Base-by-base conservation (phyloP, 2,329 filamentous ascomycete species). In the Emericellopsis cladophorae region DNA sequence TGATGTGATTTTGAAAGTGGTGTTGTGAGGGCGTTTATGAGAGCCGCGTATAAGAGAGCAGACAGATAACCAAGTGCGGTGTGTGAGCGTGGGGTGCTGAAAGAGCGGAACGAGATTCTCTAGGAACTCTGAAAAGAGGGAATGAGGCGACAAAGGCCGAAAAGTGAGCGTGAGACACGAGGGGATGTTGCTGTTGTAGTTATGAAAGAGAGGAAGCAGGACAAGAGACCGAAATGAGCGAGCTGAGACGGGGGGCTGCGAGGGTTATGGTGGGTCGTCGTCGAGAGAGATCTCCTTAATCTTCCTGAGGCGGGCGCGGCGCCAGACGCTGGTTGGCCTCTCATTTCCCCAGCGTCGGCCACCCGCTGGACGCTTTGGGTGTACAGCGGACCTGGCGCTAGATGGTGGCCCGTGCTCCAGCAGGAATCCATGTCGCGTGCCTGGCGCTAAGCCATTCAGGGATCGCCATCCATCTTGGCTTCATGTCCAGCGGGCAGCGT, bases 71-170 rank as follows among this genome's bases (percentile, higher is more conserved):
- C n/a, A 40, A 12, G 16, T 32, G 18, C 26, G 38, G n/a, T 9
- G 14, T 23, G 38, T 15, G 43, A 40, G 39, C 42, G 40, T 31
- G 23, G 32, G 14, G 24, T 37, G 40, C 24, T 31, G 15, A 52
- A 51, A 43, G 49, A 53, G 43, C 47, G 50, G 47, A 50, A 51
- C 49, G 49, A 54, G 51, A 49, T 54, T 50, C 49, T 34, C 49
- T 41, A 36, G 48, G 50, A 49, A 53, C 51, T 52, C 51, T 54
- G 42, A 40, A 43, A 21, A 36, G 42, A 47, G 42, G 39, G 44
- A 41, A 40, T 42, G 38, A 37, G 43, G 40, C 37, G 40, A 26
- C 15, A 37, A 39, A 32, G 40, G 29, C 39, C 33, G 41, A 37
- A 47, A 42, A 40, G 31, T 36, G 38, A 42, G 43, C 41, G 37